A percentile compares a stretch with the other conserved stretches of the same genome.
Conservation (phyloP, 2,329 filamentous ascomycete species). For the Xylaria hypoxylon region DNA sequence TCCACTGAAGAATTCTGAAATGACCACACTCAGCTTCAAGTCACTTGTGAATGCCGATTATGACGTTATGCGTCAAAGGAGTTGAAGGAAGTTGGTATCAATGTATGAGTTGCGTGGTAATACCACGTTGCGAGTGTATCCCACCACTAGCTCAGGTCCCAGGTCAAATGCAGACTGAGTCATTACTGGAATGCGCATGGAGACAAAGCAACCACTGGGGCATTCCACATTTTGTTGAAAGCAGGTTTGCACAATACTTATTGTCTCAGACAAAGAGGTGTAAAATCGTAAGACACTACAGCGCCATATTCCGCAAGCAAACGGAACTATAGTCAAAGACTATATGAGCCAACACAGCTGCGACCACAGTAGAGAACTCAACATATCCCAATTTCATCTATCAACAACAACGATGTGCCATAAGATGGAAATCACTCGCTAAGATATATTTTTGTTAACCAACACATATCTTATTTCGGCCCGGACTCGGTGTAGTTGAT, state of each 20-base stretch:
- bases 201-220: constrained; percentile 16
- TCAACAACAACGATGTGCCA: background rate
- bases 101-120: background rate
- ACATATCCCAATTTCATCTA: background rate
- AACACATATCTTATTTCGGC: background rate
- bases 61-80: background rate
- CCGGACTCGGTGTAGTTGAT: background rate
- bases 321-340: constrained; percentile 17
- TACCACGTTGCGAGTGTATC: background rate
- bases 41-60: background rate
- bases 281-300: background rate
- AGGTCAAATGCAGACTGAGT: background rate
- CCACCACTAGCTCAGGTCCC: background rate
- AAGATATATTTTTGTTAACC: background rate
- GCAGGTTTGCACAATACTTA: constrained; percentile 20
- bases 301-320: constrained; percentile 22
- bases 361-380: background rate
- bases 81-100: background rate
- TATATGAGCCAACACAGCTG: constrained; percentile 21
- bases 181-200: constrained; percentile 2
- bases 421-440: constrained; percentile 10
- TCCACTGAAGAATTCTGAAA: constrained; percentile 29
- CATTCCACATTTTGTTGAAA: constrained; percentile 29
- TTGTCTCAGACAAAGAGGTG: constrained; percentile 28
- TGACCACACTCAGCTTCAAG: background rate